Evolutionary conservation across 2,329 filamentous ascomycete species (phyloP).

Genomic region (Tolypocladium album): DNA sequence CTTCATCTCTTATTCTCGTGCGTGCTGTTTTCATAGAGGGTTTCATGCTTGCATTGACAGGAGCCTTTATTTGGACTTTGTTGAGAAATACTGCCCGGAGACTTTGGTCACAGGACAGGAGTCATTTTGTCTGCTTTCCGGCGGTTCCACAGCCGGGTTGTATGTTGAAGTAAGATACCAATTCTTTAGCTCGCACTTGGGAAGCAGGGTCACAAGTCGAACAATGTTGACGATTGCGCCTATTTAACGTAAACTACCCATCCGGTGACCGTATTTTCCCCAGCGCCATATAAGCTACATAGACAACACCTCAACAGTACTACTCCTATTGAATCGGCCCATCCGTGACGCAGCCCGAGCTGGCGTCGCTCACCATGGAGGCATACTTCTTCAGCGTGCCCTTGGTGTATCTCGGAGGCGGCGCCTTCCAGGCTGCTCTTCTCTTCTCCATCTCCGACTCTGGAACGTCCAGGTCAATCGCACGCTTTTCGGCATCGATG

Average conservation of each 20-base stretch:
- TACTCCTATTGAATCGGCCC: constrained; percentile 14
- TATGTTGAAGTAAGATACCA: no score
- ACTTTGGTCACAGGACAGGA: neutral
- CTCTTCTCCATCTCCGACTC: constrained; percentile 52
- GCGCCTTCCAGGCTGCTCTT: constrained; percentile 50
- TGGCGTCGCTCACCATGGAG: constrained; percentile 44
- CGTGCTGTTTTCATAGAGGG: neutral
- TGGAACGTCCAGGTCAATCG: constrained; percentile 56
- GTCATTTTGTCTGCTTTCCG: neutral
- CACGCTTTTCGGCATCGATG: constrained; percentile 69
- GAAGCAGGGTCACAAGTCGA: neutral
- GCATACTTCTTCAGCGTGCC: constrained; percentile 66
- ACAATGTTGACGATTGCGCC: neutral
- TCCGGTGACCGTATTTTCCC: neutral
- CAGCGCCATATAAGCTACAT: neutral
- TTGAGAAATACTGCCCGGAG: no score
- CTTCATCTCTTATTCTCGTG: neutral
- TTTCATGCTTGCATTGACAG: neutral
- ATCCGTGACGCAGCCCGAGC: constrained; percentile 48
- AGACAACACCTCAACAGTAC: neutral
- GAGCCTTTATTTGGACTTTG: neutral
- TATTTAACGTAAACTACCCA: neutral
- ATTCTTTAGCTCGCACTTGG: neutral
- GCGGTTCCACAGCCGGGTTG: neutral
- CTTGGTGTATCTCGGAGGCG: constrained; percentile 44